Evolutionary conservation across 1,284 basidiomycete species (phyloP), one percentile per base, ranked within the genome.

Genomic region (Papiliotrema fonsecae): DNA sequence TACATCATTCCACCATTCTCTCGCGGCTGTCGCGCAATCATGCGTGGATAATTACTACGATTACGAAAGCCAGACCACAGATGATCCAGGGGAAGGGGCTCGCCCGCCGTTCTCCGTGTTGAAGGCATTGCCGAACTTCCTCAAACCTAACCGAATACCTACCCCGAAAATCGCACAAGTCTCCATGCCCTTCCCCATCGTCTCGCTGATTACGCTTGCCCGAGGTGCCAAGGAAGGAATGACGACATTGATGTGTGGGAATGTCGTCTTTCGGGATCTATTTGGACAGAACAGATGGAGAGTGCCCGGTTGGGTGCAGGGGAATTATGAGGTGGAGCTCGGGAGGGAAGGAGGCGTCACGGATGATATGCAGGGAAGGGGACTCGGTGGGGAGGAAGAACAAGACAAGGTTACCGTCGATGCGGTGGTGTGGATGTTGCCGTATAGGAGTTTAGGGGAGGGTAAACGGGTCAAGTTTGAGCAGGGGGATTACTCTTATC

Each of bases 201-300:
- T 71, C 21, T 57, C 60, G 9, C 77, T 81, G 47, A 85, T 83
- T 55, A 75, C 87, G 73, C 74, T 84, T 10, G 80, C 80, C 2
- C 49, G 57, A 67, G 88, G 87, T 22, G 82, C 84, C 0, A 73
- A 71, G 34, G 75, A 81, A 27, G 82, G 84, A 1, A 85, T 86
- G 84, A 89, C 88, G 49, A 89, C 86, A 19, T 74, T 90, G 41
- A 87, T 85, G 5, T 86, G 86, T 18, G 89, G 89, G 56, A 80
- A 81, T 58, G 79, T 83, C 28, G 87, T 87, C 55, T 81, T 88
- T 26, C 82, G 80, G 63, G 82, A 83, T n/a, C 76, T 89, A 31
- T 62, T 87, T 54, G 76, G 53, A 11, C 65, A 65, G 42, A 40
- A 56, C 2, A 49, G 68, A 19, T 66, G 70, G 69, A 58, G 56